A percentile compares a stretch with the other conserved stretches of the same genome.
phyloP scores from a whole-genome alignment of 2,329 filamentous ascomycete species.

The Aquanectria penicillioides region DNA sequence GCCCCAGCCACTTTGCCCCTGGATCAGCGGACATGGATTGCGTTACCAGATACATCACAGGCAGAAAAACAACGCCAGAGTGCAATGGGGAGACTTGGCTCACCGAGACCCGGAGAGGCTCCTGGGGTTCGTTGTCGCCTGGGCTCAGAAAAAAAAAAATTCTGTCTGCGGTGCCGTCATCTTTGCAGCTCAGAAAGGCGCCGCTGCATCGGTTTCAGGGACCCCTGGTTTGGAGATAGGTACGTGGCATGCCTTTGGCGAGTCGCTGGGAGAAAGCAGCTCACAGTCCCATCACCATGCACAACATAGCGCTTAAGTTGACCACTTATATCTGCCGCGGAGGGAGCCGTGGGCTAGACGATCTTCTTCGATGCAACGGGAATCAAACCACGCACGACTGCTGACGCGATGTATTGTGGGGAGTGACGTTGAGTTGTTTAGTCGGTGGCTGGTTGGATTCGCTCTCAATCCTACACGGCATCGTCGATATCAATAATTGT shows the following conservation, averaged over 20 bases:
- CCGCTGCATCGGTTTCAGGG: constrained; percentile 37
- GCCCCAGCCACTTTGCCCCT: constrained; percentile 3
- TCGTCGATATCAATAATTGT: neutral
- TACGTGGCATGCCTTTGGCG: constrained; percentile 28
- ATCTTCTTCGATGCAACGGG: constrained; percentile 10
- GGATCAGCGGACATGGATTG: too few species aligned
- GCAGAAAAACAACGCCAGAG: too few species aligned
- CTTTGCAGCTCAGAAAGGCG: constrained; percentile 28
- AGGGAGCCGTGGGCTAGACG: neutral
- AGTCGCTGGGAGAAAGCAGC: constrained; percentile 19
- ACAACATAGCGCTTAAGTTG: constrained; percentile 23
- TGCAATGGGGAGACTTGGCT: neutral
- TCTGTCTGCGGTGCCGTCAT: constrained; percentile 18
- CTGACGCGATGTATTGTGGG: constrained; percentile 1
- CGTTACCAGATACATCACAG: too few species aligned
- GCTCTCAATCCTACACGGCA: neutral
- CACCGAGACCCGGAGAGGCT: constrained; percentile 4
- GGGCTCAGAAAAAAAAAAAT: too few species aligned
- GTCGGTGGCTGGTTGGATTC: neutral
- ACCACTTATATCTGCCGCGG: constrained; percentile 15
- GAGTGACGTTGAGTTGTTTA: constrained; percentile 1
- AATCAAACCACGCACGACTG: constrained; percentile 1
- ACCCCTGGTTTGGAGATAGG: constrained; percentile 24
- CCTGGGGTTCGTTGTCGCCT: constrained; percentile 4
- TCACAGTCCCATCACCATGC: constrained; percentile 19